These are phyloP conservation scores for Exsudoporus frostii DNA, from an alignment of 768 basidiomycete species.

Conservation along the genomic window DNA sequence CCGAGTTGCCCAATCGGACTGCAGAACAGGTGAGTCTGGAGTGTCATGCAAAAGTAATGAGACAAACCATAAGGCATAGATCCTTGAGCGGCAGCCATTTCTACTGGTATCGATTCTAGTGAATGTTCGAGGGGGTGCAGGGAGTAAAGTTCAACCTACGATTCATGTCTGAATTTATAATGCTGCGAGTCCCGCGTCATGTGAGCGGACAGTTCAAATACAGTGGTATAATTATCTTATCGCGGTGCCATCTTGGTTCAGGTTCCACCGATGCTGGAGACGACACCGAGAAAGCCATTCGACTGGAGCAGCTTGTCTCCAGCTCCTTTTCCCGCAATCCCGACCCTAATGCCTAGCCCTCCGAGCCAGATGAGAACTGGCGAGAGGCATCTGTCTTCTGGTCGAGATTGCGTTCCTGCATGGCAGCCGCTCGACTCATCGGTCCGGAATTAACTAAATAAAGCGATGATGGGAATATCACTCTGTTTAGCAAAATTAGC, in stretches of 20 bases:
- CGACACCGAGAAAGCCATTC: not conserved
- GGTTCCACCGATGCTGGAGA: not conserved
- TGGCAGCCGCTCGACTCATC: not conserved
- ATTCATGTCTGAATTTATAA: slow-evolving; percentile 2
- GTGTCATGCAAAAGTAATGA: not conserved
- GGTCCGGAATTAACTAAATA: not conserved
- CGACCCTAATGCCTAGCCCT: not conserved
- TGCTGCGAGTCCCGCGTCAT: not conserved
- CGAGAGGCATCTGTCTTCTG: not conserved
- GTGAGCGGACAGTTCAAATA: not conserved
- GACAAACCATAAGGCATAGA: slow-evolving; percentile 17
- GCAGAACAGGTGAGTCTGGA: not conserved
- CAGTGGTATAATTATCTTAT: slow-evolving; percentile 7
- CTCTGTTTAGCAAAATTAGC: not conserved
- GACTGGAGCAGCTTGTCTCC: not conserved
- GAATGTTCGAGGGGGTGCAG: not conserved
- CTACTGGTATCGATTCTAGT: not conserved
- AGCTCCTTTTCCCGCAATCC: not conserved
- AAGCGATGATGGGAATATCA: not conserved
- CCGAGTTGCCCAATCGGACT: slow-evolving; percentile 9
- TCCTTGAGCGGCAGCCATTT: slow-evolving; percentile 5
- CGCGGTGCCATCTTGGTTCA: too few relatives aligned
- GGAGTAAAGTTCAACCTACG: not conserved
- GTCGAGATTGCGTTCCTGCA: not conserved
- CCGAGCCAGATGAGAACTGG: not conserved